Conservation (phyloP, 2,329 filamentous ascomycete species). For the Aspergillus caelatus region DNA sequence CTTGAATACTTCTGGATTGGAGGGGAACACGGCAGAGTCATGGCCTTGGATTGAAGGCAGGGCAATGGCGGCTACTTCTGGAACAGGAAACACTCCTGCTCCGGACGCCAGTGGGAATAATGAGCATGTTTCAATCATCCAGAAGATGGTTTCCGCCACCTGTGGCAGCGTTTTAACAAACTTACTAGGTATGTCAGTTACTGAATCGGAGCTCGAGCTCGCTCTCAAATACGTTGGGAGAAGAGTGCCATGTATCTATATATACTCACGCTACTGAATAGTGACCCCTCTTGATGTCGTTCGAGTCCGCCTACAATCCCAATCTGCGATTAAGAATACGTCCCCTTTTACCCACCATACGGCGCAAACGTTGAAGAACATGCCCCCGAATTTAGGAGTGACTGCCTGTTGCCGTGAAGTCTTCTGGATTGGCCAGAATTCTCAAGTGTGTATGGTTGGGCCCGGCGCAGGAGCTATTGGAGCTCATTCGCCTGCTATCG, state of each 20-base stretch:
- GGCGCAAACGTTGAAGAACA: conserved; percentile 60
- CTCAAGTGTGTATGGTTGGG: conserved; percentile 77
- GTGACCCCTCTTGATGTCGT: conserved; percentile 97
- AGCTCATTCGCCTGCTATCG: conserved; percentile 47
- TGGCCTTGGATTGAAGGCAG: conserved; percentile 37
- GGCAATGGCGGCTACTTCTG: conserved; percentile 37
- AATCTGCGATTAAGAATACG: conserved; percentile 60
- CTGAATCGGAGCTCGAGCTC: background rate
- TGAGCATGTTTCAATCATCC: conserved; percentile 71
- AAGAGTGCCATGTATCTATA: background rate
- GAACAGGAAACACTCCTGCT: conserved; percentile 25
- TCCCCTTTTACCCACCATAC: conserved; percentile 59
- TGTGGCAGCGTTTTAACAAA: conserved; percentile 89
- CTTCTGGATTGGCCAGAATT: conserved; percentile 89
- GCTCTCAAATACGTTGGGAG: background rate
- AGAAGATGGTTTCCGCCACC: conserved; percentile 95
- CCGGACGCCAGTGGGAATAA: conserved; percentile 21
- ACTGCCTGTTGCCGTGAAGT: conserved; percentile 96
- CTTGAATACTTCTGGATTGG: conserved; percentile 14
- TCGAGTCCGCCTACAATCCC: conserved; percentile 89
- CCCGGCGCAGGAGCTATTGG: conserved; percentile 40
- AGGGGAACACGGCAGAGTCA: conserved; percentile 24
- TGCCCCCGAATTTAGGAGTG: conserved; percentile 84
- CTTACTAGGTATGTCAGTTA: conserved; percentile 68
- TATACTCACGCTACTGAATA: conserved; percentile 38